Evolutionary conservation across 345 rosid genomes (phyloP).

Genomic region (Noccaea bulbosa): DNA sequence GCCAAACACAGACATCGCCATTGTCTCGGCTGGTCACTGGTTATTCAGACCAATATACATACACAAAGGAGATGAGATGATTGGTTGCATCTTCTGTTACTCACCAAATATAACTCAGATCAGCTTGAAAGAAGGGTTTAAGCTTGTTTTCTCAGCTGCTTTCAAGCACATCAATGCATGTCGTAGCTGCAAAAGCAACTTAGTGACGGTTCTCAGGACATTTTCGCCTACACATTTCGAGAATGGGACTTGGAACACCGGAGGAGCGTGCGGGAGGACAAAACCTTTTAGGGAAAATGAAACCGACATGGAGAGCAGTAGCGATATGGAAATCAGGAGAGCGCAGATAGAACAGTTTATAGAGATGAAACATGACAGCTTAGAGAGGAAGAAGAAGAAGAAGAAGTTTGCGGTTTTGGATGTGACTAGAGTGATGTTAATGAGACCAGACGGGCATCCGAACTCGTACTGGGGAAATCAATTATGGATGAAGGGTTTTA

Average conservation of each 20-base stretch:
- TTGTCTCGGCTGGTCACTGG: constrained; percentile 74
- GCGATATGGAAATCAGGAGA: constrained; percentile 52
- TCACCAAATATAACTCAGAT: constrained; percentile 48
- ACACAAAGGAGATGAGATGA: constrained; percentile 39
- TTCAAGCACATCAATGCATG: constrained; percentile 53
- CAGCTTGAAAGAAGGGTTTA: constrained; percentile 46
- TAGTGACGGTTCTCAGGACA: constrained; percentile 60
- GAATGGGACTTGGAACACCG: constrained; percentile 72
- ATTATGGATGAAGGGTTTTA: constrained; percentile 73
- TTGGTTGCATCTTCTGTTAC: constrained; percentile 68
- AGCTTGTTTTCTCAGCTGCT: constrained; percentile 54
- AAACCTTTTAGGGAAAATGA: constrained; percentile 43
- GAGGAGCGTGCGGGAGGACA: constrained; percentile 62
- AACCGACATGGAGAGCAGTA: constrained; percentile 12
- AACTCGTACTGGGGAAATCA: constrained; percentile 63
- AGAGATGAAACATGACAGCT: constrained; percentile 37
- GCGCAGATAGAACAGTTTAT: constrained; percentile 56
- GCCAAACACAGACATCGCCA: constrained; percentile 50
- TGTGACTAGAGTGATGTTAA: constrained; percentile 60
- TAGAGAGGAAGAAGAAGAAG: constrained; percentile 22
- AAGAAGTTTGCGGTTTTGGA: constrained; percentile 56
- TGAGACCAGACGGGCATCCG: constrained; percentile 82
- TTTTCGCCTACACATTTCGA: constrained; percentile 78
- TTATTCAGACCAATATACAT: constrained; percentile 65
- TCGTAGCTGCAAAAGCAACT: constrained; percentile 40